These are phyloP conservation scores for Candida ulmi DNA, from an alignment of 805 yeast species.

Conservation along the genomic window DNA sequence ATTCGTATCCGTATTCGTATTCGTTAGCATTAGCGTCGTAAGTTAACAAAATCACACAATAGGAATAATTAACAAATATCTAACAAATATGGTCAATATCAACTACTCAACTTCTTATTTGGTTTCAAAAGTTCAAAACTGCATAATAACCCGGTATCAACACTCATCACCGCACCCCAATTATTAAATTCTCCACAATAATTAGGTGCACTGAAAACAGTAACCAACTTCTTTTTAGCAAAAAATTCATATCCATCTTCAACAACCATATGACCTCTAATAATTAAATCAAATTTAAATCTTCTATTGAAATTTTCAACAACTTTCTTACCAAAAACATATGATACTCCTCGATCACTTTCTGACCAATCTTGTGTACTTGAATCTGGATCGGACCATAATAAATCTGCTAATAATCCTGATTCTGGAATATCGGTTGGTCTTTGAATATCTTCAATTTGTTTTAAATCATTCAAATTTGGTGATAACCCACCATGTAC, in stretches of 20 bases:
- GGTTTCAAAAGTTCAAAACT: conserved; percentile 94
- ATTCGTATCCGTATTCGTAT: too few species aligned
- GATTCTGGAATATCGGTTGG: conserved; percentile 84
- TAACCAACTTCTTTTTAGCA: conserved; percentile 66
- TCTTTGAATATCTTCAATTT: conserved; percentile 64
- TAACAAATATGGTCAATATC: too few species aligned
- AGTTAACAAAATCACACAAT: too few species aligned
- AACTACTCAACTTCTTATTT: conserved; percentile 14
- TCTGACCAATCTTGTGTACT: conserved; percentile 62
- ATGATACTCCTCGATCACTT: conserved; percentile 80
- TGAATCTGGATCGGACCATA: conserved; percentile 81
- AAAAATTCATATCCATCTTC: conserved; percentile 86
- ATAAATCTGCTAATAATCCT: conserved; percentile 69
- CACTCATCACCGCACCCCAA: conserved; percentile 99
- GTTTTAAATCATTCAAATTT: conserved; percentile 54
- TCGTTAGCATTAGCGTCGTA: too few species aligned
- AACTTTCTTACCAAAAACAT: conserved; percentile 67
- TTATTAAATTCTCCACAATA: conserved; percentile 60
- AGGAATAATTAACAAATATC: too few species aligned
- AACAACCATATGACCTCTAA: conserved; percentile 86
- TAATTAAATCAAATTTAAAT: conserved; percentile 71
- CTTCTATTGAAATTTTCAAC: conserved; percentile 62
- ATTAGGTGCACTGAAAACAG: conserved; percentile 79
- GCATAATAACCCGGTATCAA: conserved; percentile 84
- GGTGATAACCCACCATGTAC: conserved; percentile 85